Conservation (phyloP, 192 early-diverging fungal genomes). For the Backusella sp. region DNA sequence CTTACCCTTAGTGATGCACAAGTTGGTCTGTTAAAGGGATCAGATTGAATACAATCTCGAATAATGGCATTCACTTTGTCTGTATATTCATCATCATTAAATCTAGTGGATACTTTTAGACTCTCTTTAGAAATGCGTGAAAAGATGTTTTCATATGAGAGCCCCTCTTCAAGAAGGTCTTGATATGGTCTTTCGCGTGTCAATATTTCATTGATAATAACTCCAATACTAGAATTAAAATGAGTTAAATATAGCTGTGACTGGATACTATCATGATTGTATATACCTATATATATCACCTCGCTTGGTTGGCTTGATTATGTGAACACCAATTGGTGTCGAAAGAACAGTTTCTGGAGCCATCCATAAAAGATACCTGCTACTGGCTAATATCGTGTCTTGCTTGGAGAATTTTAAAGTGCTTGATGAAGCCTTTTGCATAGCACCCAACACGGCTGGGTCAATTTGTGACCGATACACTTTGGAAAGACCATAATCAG, state of each 20-base stretch:
- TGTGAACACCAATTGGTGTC: constrained; percentile 20
- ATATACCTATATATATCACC: constrained; percentile 42
- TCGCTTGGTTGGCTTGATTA: constrained; percentile 28
- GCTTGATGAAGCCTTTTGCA: not conserved
- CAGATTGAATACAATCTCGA: not conserved
- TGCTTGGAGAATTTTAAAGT: not conserved
- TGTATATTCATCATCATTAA: constrained; percentile 3
- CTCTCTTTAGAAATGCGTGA: not conserved
- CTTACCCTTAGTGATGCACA: not conserved
- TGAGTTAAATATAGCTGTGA: constrained; percentile 2
- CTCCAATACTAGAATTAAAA: constrained; percentile 34
- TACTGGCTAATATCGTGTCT: not conserved
- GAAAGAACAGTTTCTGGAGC: constrained; percentile 35
- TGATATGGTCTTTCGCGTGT: constrained; percentile 41
- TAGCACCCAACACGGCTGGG: not conserved
- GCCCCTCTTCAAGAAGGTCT: constrained; percentile 14
- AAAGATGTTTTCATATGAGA: not conserved
- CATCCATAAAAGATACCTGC: constrained; percentile 30
- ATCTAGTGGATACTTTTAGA: not conserved
- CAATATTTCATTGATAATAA: constrained; percentile 48
- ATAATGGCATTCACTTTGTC: not conserved
- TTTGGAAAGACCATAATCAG: constrained; percentile 39
- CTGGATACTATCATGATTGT: not conserved
- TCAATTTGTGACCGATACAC: constrained; percentile 26
- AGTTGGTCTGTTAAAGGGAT: constrained; percentile 6